Base-by-base conservation (phyloP, 1,139 yeast genomes). In the Debaryomyces subglobosus region DNA sequence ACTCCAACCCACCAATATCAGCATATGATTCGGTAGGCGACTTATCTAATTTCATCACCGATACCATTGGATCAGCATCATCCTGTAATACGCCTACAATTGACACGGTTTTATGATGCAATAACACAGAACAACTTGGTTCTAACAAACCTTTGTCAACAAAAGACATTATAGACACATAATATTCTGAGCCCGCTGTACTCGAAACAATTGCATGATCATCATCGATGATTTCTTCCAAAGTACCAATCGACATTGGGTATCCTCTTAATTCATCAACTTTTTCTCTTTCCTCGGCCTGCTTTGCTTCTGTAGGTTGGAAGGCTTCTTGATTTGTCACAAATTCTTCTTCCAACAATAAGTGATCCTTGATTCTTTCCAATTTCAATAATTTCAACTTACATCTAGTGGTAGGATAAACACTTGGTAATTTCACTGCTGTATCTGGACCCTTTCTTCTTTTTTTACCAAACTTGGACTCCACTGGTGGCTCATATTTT, bases 121-220 rank as follows among this genome's bases (percentile, higher is more conserved):
- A 76, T 55, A 94, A 78, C 32, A 94, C 99, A 23, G 97, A 89
- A 72, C 98, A 94, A n/a, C 98, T 97, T 1, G 99, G 99, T 69
- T 95, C 99, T 52, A 94, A 75, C 54, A 94, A 74, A 51, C 96
- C 98, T 71, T 94, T 94, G 69, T 94, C 99, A 20, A 95, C 99
- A 77, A 94, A 94, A n/a, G 97, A 90, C 72, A 95, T 77, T 55
- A 94, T 94, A 7, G 96, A 86, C 33, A 94, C 99, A 65, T 94
- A 94, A 69, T 92, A 95, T 70, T 95, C 99, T 6, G 97, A 96
- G 24, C 98, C 98, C 10, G 97, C 90, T 4, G 96, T 86, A 48
- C 96, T 85, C 35, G 97, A 90, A 40, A 94, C 98, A 74, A 94
- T 95, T 18, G 99, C 99, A 69, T 95, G 99, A 67, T 94, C 99